Base-by-base conservation (phyloP, 768 basidiomycete species). In the Epithele typhae region DNA sequence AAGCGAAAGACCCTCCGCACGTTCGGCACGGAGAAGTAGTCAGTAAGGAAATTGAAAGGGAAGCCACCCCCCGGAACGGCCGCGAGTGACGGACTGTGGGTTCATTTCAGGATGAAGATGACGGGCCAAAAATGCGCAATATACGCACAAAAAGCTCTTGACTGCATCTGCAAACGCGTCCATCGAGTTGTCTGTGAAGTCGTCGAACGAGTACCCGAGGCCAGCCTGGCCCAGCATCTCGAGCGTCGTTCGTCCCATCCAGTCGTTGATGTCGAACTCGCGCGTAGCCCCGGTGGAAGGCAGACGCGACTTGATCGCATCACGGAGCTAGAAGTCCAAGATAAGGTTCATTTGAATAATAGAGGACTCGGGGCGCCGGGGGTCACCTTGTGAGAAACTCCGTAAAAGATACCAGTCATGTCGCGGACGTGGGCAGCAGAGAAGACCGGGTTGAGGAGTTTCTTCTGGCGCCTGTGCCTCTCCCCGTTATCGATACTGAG, bases 1-100 rank as follows among this genome's bases (percentile, higher is more conserved):
- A 59, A 25, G 36, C 64, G 54, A 1, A 72, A 57, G 0, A 73
- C 14, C 30, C 55, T 61, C 22, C 65, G 60, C 12, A 66, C 53
- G 32, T 73, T 53, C 24, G 46, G 41, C 1, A 60, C 44, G 19
- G 39, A 21, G 24, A 50, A 15, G 18, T n/a, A n/a, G n/a, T n/a
- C n/a, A n/a, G n/a, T n/a, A n/a, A n/a, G n/a, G n/a, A n/a, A n/a
- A n/a, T n/a, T n/a, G n/a, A n/a, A n/a, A n/a, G n/a, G n/a, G n/a
- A n/a, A n/a, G n/a, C n/a, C n/a, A n/a, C n/a, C n/a, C n/a, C n/a
- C n/a, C n/a, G n/a, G n/a, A n/a, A n/a, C n/a, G n/a, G n/a, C n/a
- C n/a, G n/a, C n/a, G n/a, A n/a, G n/a, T n/a, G n/a, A n/a, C n/a
- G n/a, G n/a, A n/a, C n/a, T n/a, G n/a, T n/a, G n/a, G n/a, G n/a